Evolutionary conservation across 768 basidiomycete species (phyloP).

Genomic region (Trametes maxima): DNA sequence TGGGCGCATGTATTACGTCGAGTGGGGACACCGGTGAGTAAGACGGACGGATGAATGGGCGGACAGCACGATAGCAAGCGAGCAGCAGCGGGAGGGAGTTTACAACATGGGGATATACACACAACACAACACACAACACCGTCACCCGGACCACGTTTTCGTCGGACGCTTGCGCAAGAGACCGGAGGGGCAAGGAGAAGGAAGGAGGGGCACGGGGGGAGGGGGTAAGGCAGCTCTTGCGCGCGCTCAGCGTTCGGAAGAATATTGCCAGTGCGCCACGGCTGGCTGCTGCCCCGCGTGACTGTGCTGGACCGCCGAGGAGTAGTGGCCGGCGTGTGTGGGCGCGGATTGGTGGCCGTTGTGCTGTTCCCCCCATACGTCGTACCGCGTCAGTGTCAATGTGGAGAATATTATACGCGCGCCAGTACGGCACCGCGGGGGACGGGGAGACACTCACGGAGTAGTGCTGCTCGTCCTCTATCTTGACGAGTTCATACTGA

Average conservation of each 20-base stretch:
- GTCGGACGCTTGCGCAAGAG: neutral
- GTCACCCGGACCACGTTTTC: neutral
- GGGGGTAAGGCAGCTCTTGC: neutral
- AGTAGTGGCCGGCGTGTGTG: conserved; percentile 3
- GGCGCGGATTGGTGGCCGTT: conserved; percentile 5
- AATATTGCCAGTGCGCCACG: conserved; percentile 19
- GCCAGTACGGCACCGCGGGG: no score
- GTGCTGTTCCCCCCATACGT: neutral
- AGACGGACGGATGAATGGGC: neutral
- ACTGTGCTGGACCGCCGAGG: conserved; percentile 7
- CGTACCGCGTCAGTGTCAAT: neutral
- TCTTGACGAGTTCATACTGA: conserved; percentile 56
- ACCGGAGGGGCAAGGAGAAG: neutral
- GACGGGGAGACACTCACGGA: conserved; percentile 40
- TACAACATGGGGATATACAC: conserved; percentile 2
- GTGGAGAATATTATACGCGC: no score
- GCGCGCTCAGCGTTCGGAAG: conserved; percentile 18
- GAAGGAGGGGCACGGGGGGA: neutral
- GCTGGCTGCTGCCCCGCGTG: conserved; percentile 12
- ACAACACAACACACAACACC: neutral
- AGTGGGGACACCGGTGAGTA: neutral
- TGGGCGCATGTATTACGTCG: neutral
- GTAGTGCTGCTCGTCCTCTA: conserved; percentile 64
- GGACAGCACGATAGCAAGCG: conserved; percentile 13
- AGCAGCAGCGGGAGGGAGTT: neutral